These are phyloP conservation scores for Filosporella fistucella DNA, from an alignment of 495 filamentous ascomycete species.

Conservation along the genomic window DNA sequence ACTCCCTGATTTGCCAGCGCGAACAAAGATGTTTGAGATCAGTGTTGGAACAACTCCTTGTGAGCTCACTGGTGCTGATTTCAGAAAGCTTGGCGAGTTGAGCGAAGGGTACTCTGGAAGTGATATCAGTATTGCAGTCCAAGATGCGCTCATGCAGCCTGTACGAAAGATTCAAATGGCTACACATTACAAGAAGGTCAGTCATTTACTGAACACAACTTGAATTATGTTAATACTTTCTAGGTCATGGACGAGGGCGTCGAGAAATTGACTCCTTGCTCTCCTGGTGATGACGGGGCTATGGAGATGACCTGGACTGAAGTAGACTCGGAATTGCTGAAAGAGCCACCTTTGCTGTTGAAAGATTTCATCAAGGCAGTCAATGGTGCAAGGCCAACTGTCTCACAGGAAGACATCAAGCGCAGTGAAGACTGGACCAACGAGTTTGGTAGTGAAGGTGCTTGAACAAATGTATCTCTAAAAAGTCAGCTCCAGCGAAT, in stretches of 20 bases:
- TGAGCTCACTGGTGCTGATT: slow-evolving; percentile 74
- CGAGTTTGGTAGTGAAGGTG: slow-evolving; percentile 95
- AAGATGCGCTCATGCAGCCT: slow-evolving; percentile 97
- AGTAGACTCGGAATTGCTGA: slow-evolving; percentile 72
- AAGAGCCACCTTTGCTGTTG: slow-evolving; percentile 79
- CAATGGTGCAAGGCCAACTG: slow-evolving; percentile 80
- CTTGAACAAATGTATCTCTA: no score
- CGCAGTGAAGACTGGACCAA: slow-evolving; percentile 90
- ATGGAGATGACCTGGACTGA: slow-evolving; percentile 92
- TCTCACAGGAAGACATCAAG: slow-evolving; percentile 76
- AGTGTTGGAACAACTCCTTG: slow-evolving; percentile 88
- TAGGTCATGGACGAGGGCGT: slow-evolving; percentile 69
- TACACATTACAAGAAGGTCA: slow-evolving; percentile 95
- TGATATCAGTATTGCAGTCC: slow-evolving; percentile 94
- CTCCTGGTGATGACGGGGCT: slow-evolving; percentile 80
- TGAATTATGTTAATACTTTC: slow-evolving; percentile 1
- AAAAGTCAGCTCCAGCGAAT: no score
- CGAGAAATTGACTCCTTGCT: slow-evolving; percentile 86
- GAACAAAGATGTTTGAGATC: slow-evolving; percentile 96
- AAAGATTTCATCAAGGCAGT: slow-evolving; percentile 96
- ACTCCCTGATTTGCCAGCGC: slow-evolving; percentile 79
- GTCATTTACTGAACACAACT: slow-evolving; percentile 3
- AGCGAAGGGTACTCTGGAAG: slow-evolving; percentile 93
- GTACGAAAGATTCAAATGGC: slow-evolving; percentile 96
- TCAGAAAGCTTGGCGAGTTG: slow-evolving; percentile 67